A percentile compares a stretch with the other conserved stretches of the same genome.
These are phyloP conservation scores for Dendrobium officinale DNA, from an alignment of 106 monocot genomes.

Conservation along the genomic window DNA sequence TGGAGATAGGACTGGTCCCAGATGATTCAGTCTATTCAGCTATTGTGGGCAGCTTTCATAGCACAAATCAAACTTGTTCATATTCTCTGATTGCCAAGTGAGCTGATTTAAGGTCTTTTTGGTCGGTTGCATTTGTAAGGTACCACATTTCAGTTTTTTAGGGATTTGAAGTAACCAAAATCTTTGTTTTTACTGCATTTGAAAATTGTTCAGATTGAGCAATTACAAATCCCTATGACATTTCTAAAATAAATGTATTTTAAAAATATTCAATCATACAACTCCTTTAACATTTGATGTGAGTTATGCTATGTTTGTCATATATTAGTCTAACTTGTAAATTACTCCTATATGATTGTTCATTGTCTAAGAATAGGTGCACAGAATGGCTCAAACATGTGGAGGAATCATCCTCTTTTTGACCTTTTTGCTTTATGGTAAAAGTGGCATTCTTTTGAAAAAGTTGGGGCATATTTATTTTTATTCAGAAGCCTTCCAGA, in stretches of 20 bases:
- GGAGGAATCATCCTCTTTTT: neutral
- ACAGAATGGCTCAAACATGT: neutral
- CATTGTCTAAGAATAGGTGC: neutral
- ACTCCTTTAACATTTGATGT: neutral
- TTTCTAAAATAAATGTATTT: no score
- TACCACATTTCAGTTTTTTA: no score
- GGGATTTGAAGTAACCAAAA: no score
- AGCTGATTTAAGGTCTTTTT: neutral
- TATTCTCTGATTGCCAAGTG: neutral
- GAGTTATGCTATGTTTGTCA: neutral
- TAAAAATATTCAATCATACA: no score
- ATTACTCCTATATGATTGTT: neutral
- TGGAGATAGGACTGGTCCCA: conserved; percentile 51
- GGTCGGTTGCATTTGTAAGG: no score
- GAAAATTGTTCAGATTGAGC: no score
- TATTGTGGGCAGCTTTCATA: conserved; percentile 73
- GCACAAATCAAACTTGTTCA: neutral
- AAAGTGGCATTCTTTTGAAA: neutral
- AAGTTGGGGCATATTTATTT: neutral
- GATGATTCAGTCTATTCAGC: conserved; percentile 76
- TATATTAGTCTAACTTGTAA: neutral
- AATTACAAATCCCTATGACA: no score
- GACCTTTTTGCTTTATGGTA: neutral
- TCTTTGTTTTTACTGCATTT: no score
- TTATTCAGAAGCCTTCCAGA: neutral